Base-by-base conservation (phyloP, 139 green algal genomes). In the Tetraselmis striata region DNA sequence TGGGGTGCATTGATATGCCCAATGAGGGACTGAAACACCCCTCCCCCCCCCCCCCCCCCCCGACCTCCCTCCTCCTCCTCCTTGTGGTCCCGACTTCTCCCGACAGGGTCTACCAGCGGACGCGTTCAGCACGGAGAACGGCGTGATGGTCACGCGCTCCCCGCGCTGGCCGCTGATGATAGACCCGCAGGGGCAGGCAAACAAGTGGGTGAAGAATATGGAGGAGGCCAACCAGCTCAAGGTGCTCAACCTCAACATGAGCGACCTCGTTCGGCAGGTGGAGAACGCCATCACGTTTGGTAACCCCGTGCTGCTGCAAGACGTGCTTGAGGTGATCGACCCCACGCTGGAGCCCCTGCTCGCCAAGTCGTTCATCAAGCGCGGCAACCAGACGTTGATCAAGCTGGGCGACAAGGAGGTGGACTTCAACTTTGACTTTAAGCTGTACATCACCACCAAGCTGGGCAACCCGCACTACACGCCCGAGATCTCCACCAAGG, bases 361-460 rank as follows among this genome's bases (percentile, higher is more conserved):
- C 29, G 82, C 86, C 75, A 95, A 95, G 86, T 26, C 85, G 0
- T 95, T 95, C 85, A 93, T 95, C 83, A 95, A 94, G 86, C 90
- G 89, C 23, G 93, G 93, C 80, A 95, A 93, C 85, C 83, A 87
- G 76, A 77, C 87, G 31, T 83, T 95, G 1, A 93, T 97, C 83
- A 95, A 95, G 85, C 88, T 98, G 23, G 94, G 94, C 1, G 94
- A 98, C 85, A 95, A 94, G 84, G 93, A 96, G 84, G 77, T 95
- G 11, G 94, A 97, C 87, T 95, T 92, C 89, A 94, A 93, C 82
- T 83, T 86, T 25, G 88, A 94, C 81, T 98, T 96, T 87, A 91
- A 88, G 83, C 89, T 98, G 30, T 98, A 97, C 86, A 88, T 98
- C 32, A 96, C 92, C 67, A 95, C 93, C 77, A 98, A 98, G 91